Evolutionary conservation across 108 stramenopile genomes (phyloP).

Genomic region (Skeletonema costatum): DNA sequence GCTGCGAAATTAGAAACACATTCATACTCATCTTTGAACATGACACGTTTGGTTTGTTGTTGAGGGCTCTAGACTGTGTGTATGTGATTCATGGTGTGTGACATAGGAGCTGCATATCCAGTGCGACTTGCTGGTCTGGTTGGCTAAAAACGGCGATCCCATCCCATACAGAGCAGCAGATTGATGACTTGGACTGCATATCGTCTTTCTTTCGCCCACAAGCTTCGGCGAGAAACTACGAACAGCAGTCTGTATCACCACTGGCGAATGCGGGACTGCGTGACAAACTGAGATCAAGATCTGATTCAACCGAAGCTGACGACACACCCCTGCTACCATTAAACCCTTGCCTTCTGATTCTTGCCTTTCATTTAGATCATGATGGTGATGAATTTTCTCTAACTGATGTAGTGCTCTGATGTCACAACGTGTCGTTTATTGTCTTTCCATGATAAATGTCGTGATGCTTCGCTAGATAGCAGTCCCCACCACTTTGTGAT

Average conservation of each 20-base stretch:
- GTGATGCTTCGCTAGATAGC: constrained; percentile 24
- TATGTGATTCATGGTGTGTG: neutral
- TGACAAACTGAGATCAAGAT: constrained; percentile 63
- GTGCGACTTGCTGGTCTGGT: neutral
- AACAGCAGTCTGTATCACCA: constrained; percentile 78
- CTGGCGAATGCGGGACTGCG: constrained; percentile 71
- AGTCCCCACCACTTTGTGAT: constrained; percentile 26
- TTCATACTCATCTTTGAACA: constrained; percentile 38
- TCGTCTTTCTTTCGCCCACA: constrained; percentile 25
- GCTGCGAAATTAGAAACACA: constrained; percentile 22
- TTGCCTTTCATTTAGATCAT: constrained; percentile 5
- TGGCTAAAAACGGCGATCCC: neutral
- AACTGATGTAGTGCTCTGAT: constrained; percentile 28
- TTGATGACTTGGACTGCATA: constrained; percentile 48
- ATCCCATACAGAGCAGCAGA: constrained; percentile 23
- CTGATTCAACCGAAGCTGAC: constrained; percentile 24
- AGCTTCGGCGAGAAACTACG: constrained; percentile 71
- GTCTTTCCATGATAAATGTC: constrained; percentile 27
- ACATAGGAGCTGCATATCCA: neutral
- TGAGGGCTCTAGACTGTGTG: neutral
- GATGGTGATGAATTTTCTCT: constrained; percentile 27
- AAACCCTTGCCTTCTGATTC: constrained; percentile 1
- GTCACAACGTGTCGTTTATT: constrained; percentile 16
- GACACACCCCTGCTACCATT: constrained; percentile 4
- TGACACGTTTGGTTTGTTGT: constrained; percentile 22